Evolutionary conservation across 169 alveolate genomes (phyloP), one percentile per base, ranked within the genome.

Genomic region (Babesia ovis): DNA sequence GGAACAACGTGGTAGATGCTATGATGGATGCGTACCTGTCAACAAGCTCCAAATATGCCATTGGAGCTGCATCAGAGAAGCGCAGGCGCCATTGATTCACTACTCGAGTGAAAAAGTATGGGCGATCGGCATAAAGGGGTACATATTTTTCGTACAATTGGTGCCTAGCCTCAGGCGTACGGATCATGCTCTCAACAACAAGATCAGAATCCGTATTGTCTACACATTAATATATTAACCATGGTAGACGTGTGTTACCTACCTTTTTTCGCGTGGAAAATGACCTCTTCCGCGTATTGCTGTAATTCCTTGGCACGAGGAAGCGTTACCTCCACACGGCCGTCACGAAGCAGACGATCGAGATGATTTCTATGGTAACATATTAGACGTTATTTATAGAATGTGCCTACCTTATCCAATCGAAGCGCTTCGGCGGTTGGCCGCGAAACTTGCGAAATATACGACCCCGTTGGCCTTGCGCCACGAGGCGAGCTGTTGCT

Each of bases 281-380:
- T 73, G 60, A 92, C 68, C 61, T 92, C 96, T 58, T 92, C 96
- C 14, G 94, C 94, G 66, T 90, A 92, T 50, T 92, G 95, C 83
- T 92, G 96, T 34, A 92, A 77, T 67, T 92, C 96, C 64, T 91
- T 92, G 11, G 95, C 95, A 31, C 91, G 76, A 2, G 95, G 85
- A 35, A 92, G 71, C 0, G 96, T 91, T 31, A 90, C 59, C 71
- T 92, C 95, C 27, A 92, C 46, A 29, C 96, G 83, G 6, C 94
- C 95, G 60, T 80, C 56, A 32, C 92, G 85, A 54, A 92, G 42
- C 34, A 92, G 81, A 53, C 85, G 88, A 61, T 92, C 94, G 32
- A 92, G 70, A 46, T 86, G 86, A 18, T 90, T 92, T 82, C 93
- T 88, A 77, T n/a, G 37, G n/a, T 39, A 14, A 39, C 14, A 39